Evolutionary conservation across 2,329 filamentous ascomycete genomes (phyloP).

Genomic region (Pseudogymnoascus sp.): DNA sequence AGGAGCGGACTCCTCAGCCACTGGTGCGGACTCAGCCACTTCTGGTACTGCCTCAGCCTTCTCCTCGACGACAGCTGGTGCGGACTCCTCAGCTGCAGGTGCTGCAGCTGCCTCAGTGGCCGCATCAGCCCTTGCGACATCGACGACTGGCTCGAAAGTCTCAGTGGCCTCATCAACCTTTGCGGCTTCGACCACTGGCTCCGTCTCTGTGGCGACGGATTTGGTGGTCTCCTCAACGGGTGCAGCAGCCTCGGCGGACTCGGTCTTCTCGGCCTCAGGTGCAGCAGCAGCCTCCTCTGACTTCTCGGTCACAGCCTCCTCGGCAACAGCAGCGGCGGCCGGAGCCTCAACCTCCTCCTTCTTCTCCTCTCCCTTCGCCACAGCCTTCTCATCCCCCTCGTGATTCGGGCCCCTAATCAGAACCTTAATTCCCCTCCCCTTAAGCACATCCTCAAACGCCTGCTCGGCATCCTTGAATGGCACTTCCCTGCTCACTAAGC

Average conservation of each 20-base stretch:
- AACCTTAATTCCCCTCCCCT: slow-evolving; percentile 69
- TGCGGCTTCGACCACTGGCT: background rate
- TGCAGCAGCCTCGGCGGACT: background rate
- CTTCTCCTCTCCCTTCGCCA: background rate
- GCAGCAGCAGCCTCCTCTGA: background rate
- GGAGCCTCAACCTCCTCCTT: background rate
- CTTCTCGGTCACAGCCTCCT: background rate
- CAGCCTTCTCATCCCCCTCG: slow-evolving; percentile 31
- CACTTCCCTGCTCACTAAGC: slow-evolving; percentile 70
- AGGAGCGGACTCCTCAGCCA: background rate
- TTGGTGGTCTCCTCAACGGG: background rate
- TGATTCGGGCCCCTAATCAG: slow-evolving; percentile 60
- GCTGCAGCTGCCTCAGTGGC: background rate
- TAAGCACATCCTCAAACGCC: slow-evolving; percentile 81
- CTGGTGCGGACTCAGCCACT: background rate
- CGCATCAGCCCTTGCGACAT: background rate
- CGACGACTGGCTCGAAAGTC: background rate
- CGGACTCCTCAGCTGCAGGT: background rate
- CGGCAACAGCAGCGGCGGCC: background rate
- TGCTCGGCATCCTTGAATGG: slow-evolving; percentile 75
- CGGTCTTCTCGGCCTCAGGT: background rate
- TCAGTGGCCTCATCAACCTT: background rate
- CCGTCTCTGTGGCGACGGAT: background rate
- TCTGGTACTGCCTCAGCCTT: background rate
- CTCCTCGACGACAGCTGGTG: background rate